Evolutionary conservation across 164 flowering plant genomes (phyloP).

Genomic region (Houttuynia cordata): DNA sequence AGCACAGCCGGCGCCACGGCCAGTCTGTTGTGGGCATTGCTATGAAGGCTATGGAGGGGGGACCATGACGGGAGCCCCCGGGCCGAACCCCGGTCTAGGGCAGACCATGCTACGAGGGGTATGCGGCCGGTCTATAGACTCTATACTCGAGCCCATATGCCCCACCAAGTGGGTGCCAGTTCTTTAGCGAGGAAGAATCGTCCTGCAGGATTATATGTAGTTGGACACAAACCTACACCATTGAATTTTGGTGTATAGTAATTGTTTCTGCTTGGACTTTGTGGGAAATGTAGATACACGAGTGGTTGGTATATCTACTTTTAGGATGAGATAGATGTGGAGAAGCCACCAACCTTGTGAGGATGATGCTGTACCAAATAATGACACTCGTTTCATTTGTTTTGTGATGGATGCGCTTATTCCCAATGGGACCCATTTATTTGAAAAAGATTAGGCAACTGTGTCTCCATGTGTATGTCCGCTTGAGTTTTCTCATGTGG

Average conservation of each 20-base stretch:
- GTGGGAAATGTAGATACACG: background rate
- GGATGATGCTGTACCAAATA: background rate
- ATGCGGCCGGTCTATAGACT: slow-evolving; percentile 1
- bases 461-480: too few species aligned
- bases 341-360: background rate
- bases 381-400: background rate
- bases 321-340: background rate
- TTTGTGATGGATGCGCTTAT: background rate
- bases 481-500: too few species aligned
- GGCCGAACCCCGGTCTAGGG: too few species aligned
- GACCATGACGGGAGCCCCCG: slow-evolving; percentile 1
- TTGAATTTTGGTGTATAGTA: background rate
- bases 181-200: slow-evolving; percentile 10
- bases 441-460: too few species aligned
- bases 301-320: background rate
- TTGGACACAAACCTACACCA: background rate
- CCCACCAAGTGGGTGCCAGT: background rate
- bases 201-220: slow-evolving; percentile 6
- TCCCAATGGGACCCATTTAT: background rate
- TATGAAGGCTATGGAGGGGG: background rate
- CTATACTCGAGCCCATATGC: background rate
- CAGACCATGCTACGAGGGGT: slow-evolving; percentile 1
- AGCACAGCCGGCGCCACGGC: background rate
- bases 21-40: slow-evolving; percentile 1
- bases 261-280: too few species aligned